These are phyloP conservation scores for Boletus tylopilopsis DNA, from an alignment of 768 basidiomycete species.

Conservation along the genomic window DNA sequence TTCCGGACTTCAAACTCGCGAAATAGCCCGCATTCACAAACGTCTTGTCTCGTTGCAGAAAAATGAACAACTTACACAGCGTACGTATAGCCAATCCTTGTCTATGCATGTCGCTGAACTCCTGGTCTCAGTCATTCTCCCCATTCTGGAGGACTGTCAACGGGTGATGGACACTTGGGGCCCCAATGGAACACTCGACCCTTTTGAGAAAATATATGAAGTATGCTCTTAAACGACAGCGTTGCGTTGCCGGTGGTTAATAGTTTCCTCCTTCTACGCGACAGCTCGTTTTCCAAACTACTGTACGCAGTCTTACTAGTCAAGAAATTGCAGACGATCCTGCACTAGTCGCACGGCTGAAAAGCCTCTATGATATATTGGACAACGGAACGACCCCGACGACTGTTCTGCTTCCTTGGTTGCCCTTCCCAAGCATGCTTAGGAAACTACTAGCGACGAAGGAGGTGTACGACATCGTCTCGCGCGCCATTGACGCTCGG, in stretches of 20 bases:
- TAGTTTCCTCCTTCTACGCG: not conserved
- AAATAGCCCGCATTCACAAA: slow-evolving; percentile 66
- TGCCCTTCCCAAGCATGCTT: slow-evolving; percentile 70
- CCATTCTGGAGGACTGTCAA: slow-evolving; percentile 61
- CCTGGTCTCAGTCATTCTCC: slow-evolving; percentile 53
- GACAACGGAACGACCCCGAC: slow-evolving; percentile 70
- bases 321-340: slow-evolving; percentile 69
- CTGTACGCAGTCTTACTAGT: slow-evolving; percentile 62
- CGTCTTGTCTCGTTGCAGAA: slow-evolving; percentile 63
- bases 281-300: slow-evolving; percentile 71
- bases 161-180: slow-evolving; percentile 65
- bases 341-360: slow-evolving; percentile 56
- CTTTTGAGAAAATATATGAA: slow-evolving; percentile 68
- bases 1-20: slow-evolving; percentile 58
- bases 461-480: slow-evolving; percentile 68
- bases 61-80: slow-evolving; percentile 53
- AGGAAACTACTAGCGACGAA: slow-evolving; percentile 71
- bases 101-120: slow-evolving; percentile 8
- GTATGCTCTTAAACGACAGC: slow-evolving; percentile 33
- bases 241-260: not conserved
- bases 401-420: slow-evolving; percentile 72
- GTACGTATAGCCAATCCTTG: slow-evolving; percentile 39
- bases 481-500: slow-evolving; percentile 52
- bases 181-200: slow-evolving; percentile 59
- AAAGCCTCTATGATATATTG: slow-evolving; percentile 61